phyloP scores from a whole-genome alignment of 192 early-diverging fungal genomes.

The Phycomyces blakesleeanus region DNA sequence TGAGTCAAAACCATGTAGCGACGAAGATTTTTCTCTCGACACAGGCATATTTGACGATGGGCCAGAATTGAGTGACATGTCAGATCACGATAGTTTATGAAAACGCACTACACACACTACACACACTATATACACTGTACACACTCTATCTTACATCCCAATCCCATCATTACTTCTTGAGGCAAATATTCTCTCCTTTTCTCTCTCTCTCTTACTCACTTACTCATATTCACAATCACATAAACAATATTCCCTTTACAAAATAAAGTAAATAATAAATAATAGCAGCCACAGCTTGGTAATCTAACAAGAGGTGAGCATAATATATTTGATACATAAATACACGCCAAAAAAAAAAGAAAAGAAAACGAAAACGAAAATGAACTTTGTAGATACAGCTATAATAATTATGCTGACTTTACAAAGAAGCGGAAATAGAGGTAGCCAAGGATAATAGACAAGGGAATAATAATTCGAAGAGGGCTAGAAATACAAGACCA shows the following conservation, averaged over 20 bases:
- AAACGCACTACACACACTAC: neutral
- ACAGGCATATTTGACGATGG: constrained; percentile 30
- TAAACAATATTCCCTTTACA: too few species aligned
- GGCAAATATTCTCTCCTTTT: neutral
- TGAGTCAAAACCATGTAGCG: constrained; percentile 1
- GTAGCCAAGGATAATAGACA: constrained; percentile 21
- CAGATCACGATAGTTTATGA: constrained; percentile 8
- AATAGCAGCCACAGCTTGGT: too few species aligned
- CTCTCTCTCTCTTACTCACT: neutral
- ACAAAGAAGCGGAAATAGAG: constrained; percentile 33
- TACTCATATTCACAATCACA: too few species aligned
- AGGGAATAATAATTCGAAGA: constrained; percentile 29
- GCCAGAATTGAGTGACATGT: constrained; percentile 32
- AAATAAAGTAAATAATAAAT: too few species aligned
- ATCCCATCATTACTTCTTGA: neutral
- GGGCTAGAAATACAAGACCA: constrained; percentile 23
- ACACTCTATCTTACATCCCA: neutral
- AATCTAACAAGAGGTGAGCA: neutral
- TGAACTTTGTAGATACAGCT: too few species aligned
- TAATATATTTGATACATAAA: too few species aligned
- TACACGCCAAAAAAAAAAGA: too few species aligned
- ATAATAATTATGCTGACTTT: neutral
- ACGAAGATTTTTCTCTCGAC: constrained; percentile 11
- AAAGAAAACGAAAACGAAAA: too few species aligned
- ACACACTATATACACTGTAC: neutral